Conservation (phyloP, 2,329 filamentous ascomycete species). For the Fusarium dlaminii region DNA sequence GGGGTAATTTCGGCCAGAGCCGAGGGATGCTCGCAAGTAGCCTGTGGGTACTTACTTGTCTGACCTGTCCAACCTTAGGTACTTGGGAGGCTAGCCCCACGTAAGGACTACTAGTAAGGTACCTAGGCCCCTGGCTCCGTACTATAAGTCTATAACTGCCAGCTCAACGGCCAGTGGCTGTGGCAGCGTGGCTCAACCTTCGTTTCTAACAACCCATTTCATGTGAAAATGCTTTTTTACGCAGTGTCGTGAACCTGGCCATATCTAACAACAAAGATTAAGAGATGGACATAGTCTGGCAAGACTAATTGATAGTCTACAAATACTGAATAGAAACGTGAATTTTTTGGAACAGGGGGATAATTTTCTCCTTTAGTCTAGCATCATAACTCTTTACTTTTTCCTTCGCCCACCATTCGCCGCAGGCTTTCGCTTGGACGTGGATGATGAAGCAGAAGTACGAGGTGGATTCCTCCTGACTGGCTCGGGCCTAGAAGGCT, state of each 20-base stretch:
- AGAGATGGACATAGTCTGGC: constrained; percentile 11
- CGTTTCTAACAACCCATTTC: neutral
- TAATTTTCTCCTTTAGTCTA: constrained; percentile 14
- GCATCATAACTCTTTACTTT: constrained; percentile 39
- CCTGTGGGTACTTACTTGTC: neutral
- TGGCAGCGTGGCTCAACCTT: constrained; percentile 22
- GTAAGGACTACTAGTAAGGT: neutral
- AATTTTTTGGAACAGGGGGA: neutral
- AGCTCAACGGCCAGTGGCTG: constrained; percentile 19
- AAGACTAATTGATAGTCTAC: constrained; percentile 26
- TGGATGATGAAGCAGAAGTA: constrained; percentile 42
- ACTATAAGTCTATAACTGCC: neutral
- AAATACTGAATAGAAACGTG: constrained; percentile 17
- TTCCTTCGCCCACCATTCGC: constrained; percentile 48
- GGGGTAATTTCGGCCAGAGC: constrained; percentile 40
- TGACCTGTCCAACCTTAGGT: neutral
- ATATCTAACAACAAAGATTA: neutral
- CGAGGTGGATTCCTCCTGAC: constrained; percentile 52
- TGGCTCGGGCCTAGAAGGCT: constrained; percentile 40
- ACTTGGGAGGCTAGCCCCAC: too few relatives aligned
- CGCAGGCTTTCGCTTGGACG: constrained; percentile 53
- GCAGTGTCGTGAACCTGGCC: neutral
- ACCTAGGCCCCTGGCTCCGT: neutral
- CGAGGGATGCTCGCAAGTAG: constrained; percentile 28
- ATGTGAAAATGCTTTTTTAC: constrained; percentile 22